A percentile compares a stretch with the other conserved stretches of the same genome.
phyloP scores from a whole-genome alignment of 148 eudicot species.

The Arctostaphylos glauca region DNA sequence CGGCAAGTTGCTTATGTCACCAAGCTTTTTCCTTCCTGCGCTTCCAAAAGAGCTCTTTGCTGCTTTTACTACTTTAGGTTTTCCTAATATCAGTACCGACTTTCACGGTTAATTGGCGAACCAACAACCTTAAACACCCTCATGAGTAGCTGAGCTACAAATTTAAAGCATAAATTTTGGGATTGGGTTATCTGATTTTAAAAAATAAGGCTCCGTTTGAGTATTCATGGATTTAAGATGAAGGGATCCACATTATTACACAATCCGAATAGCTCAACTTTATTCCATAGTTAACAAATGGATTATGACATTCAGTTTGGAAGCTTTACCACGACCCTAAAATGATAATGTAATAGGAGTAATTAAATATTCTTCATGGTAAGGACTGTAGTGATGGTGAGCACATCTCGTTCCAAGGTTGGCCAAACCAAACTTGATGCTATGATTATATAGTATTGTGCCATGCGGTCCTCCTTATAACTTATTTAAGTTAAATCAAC shows the following conservation, averaged over 20 bases:
- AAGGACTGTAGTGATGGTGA: neutral
- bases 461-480: neutral
- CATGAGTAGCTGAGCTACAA: neutral
- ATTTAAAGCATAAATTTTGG: neutral
- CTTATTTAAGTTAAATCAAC: neutral
- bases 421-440: neutral
- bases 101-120: neutral
- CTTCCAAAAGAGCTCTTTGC: constrained; percentile 12
- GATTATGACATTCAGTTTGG: neutral
- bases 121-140: constrained; percentile 1
- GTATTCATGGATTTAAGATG: neutral
- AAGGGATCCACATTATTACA: neutral
- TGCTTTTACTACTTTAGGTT: constrained; percentile 18
- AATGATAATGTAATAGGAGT: neutral
- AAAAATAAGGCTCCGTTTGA: neutral
- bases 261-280: neutral
- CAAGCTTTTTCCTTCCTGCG: constrained; percentile 36
- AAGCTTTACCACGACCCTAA: neutral
- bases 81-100: constrained; percentile 24
- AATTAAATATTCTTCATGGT: neutral
- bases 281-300: neutral
- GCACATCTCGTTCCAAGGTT: neutral
- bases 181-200: neutral
- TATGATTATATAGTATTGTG: neutral
- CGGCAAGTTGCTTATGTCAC: constrained; percentile 41